These are phyloP conservation scores for Populus deltoides DNA, from an alignment of 345 rosid genomes.

Conservation along the genomic window DNA sequence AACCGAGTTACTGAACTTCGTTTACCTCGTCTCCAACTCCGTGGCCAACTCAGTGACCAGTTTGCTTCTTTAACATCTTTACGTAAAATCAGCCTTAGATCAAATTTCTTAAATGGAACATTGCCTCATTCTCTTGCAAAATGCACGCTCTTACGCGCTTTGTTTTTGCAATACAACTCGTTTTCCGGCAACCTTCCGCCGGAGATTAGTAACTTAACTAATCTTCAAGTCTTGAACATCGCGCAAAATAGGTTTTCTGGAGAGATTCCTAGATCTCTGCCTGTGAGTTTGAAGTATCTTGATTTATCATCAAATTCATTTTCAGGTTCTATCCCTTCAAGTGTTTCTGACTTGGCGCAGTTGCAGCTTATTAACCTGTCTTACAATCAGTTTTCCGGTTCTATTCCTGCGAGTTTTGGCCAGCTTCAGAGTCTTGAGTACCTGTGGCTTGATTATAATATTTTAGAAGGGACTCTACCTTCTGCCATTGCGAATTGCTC, in stretches of 20 bases:
- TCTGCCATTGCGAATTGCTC: constrained; percentile 78
- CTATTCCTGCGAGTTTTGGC: constrained; percentile 73
- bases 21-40: constrained; percentile 73
- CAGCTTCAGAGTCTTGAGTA: constrained; percentile 58
- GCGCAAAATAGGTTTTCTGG: constrained; percentile 77
- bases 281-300: constrained; percentile 45
- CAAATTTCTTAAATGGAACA: constrained; percentile 72
- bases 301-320: constrained; percentile 74
- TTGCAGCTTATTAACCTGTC: constrained; percentile 76
- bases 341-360: constrained; percentile 49
- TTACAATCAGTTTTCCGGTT: constrained; percentile 64
- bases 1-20: constrained; percentile 67
- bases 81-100: constrained; percentile 63
- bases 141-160: constrained; percentile 64
- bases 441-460: constrained; percentile 71
- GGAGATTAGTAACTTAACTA: constrained; percentile 52
- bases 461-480: constrained; percentile 69
- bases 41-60: constrained; percentile 59
- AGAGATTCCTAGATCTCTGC: constrained; percentile 47
- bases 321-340: constrained; percentile 59
- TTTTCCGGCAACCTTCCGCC: constrained; percentile 67
- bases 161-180: constrained; percentile 83
- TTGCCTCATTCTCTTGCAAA: constrained; percentile 67
- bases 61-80: constrained; percentile 52
- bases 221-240: constrained; percentile 54